Conservation (phyloP, 495 filamentous ascomycete species). For the Glutinoglossum americanum region DNA sequence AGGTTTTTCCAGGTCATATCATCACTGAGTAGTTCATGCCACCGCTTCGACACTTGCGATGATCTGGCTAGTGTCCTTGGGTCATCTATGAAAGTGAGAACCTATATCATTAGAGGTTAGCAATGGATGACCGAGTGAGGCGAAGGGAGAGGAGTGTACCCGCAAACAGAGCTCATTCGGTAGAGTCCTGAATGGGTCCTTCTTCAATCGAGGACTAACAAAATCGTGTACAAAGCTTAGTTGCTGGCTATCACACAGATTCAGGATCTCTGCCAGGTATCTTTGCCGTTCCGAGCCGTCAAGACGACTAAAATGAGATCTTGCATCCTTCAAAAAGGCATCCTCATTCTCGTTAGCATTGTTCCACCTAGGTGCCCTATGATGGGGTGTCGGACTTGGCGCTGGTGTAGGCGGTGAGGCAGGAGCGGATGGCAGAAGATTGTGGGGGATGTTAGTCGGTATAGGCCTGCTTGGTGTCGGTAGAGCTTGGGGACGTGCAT, state of each 20-base stretch:
- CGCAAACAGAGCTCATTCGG: constrained; percentile 83
- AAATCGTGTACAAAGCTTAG: constrained; percentile 88
- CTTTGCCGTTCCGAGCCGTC: constrained; percentile 32
- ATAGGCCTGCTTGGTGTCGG: constrained; percentile 28
- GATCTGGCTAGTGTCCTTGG: constrained; percentile 77
- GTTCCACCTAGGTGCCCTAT: constrained; percentile 35
- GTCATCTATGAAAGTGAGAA: constrained; percentile 87
- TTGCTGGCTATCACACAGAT: constrained; percentile 80
- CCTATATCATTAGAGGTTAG: constrained; percentile 22
- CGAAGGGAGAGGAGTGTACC: constrained; percentile 24
- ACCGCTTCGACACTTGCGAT: constrained; percentile 78
- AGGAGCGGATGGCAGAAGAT: constrained; percentile 41
- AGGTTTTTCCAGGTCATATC: constrained; percentile 97
- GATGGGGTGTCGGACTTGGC: constrained; percentile 42
- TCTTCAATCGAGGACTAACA: constrained; percentile 78
- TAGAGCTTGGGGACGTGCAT: constrained; percentile 17
- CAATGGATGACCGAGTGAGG: neutral
- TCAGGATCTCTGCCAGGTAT: constrained; percentile 64
- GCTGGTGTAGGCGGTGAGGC: constrained; percentile 49
- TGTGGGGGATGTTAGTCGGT: constrained; percentile 30
- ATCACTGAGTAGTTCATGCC: constrained; percentile 82
- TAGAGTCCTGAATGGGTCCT: constrained; percentile 76
- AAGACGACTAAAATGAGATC: constrained; percentile 31
- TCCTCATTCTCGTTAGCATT: constrained; percentile 35
- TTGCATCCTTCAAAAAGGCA: constrained; percentile 29